These are phyloP conservation scores for Panus rudis DNA, from an alignment of 768 basidiomycete species.

Conservation along the genomic window DNA sequence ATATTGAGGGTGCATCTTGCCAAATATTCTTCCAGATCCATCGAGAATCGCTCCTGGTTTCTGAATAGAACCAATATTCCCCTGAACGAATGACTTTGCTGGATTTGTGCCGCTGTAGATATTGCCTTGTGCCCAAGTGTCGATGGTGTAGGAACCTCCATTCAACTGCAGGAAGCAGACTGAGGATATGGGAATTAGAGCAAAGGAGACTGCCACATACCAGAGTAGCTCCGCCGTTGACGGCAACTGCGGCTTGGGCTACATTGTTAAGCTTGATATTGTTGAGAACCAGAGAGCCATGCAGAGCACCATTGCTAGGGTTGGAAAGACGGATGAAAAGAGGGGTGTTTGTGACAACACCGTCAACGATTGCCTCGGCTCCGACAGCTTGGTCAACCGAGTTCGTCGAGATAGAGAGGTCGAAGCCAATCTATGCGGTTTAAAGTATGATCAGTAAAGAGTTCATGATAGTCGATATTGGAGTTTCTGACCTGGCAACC, in stretches of 20 bases:
- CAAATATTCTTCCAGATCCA: constrained; percentile 51
- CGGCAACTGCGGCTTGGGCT: constrained; percentile 51
- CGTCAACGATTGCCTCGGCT: constrained; percentile 59
- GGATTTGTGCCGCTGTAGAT: constrained; percentile 49
- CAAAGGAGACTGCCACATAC: no score
- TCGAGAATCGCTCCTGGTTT: constrained; percentile 56
- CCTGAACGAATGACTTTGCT: constrained; percentile 42
- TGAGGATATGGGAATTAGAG: background rate
- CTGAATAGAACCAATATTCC: constrained; percentile 35
- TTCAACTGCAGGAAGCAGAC: constrained; percentile 25
- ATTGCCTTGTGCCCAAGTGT: constrained; percentile 75
- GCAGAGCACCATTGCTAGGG: constrained; percentile 37
- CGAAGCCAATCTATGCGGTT: constrained; percentile 20
- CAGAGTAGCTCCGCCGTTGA: constrained; percentile 43
- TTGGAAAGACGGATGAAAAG: constrained; percentile 49
- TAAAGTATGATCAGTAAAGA: background rate
- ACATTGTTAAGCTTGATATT: constrained; percentile 58
- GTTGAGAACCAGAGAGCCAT: constrained; percentile 59
- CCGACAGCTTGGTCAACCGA: constrained; percentile 33
- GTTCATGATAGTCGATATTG: no score
- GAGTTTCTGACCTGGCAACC: constrained; percentile 28
- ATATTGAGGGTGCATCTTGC: constrained; percentile 55
- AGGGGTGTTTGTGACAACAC: constrained; percentile 51
- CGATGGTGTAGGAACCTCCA: constrained; percentile 46
- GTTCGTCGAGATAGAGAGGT: constrained; percentile 11